A percentile compares a stretch with the other conserved stretches of the same genome.
These are phyloP conservation scores for Colletotrichum horii DNA, from an alignment of 2,329 filamentous ascomycete genomes.

Conservation along the genomic window DNA sequence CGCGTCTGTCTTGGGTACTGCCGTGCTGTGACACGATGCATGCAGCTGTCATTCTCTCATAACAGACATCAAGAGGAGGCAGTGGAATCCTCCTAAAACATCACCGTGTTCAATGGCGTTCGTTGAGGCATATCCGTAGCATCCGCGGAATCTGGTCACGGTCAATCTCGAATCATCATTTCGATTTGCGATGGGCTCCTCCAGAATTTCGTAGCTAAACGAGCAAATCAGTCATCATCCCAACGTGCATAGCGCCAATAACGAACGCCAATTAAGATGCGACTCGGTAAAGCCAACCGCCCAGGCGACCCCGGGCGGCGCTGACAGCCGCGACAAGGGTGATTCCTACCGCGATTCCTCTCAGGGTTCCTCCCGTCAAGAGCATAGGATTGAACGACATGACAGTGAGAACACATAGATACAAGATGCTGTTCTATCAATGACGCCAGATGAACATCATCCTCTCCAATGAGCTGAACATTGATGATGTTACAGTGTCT, in stretches of 20 bases:
- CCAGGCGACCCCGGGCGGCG: not conserved
- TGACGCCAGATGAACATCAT: not conserved
- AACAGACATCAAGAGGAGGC: not conserved
- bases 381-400: not conserved
- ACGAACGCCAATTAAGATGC: slow-evolving; percentile 13
- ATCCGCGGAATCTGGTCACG: not conserved
- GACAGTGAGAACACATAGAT: rapidly evolving
- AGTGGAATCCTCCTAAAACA: not conserved
- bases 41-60: not conserved
- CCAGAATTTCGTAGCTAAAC: not conserved
- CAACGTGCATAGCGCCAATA: not conserved
- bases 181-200: not conserved
- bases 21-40: not conserved
- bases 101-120: not conserved
- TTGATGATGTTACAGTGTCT: not conserved
- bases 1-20: not conserved
- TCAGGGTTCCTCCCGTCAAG: not conserved
- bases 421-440: not conserved
- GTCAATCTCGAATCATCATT: not conserved
- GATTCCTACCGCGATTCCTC: not conserved
- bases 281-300: slow-evolving; percentile 4
- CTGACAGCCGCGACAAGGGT: not conserved
- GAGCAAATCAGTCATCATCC: not conserved
- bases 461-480: not conserved
- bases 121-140: not conserved